These are phyloP conservation scores for Termitomyces eurrhizus DNA, from an alignment of 768 basidiomycete genomes.

Conservation along the genomic window DNA sequence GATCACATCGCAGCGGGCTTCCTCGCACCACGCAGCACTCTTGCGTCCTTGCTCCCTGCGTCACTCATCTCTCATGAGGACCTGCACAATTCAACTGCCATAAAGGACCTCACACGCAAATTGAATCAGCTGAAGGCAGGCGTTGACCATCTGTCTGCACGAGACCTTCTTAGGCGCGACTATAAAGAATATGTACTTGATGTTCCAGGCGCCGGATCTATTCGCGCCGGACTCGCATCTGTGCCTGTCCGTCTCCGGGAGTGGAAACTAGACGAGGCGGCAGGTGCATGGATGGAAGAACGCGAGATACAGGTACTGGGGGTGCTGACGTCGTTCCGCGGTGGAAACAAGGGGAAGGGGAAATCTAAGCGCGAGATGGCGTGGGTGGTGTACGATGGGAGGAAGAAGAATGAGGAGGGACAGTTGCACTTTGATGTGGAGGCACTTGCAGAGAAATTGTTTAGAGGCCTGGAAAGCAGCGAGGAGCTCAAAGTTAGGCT, in stretches of 20 bases:
- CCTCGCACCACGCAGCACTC: constrained; percentile 57
- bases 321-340: constrained; percentile 71
- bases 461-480: constrained; percentile 55
- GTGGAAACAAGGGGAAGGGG: constrained; percentile 32
- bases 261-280: constrained; percentile 46
- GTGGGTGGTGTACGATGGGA: constrained; percentile 50
- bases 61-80: constrained; percentile 18
- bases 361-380: constrained; percentile 68
- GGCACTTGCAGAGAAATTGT: constrained; percentile 45
- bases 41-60: constrained; percentile 26
- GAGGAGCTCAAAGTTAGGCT: constrained; percentile 44
- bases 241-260: constrained; percentile 67
- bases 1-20: constrained; percentile 62
- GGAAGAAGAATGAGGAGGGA: constrained; percentile 23
- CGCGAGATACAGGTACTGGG: constrained; percentile 67
- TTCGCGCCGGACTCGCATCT: constrained; percentile 76
- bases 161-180: constrained; percentile 87
- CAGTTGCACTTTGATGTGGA: constrained; percentile 26
- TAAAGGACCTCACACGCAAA: constrained; percentile 44
- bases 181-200: constrained; percentile 80
- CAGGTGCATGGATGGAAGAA: constrained; percentile 59
- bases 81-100: constrained; percentile 34
- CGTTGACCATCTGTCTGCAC: constrained; percentile 60
- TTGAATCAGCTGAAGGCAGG: constrained; percentile 60
- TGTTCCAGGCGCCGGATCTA: constrained; percentile 35